A percentile compares a stretch with the other conserved stretches of the same genome.
Conservation (phyloP, 208 protist genomes). For the Naegleria gruberi region DNA sequence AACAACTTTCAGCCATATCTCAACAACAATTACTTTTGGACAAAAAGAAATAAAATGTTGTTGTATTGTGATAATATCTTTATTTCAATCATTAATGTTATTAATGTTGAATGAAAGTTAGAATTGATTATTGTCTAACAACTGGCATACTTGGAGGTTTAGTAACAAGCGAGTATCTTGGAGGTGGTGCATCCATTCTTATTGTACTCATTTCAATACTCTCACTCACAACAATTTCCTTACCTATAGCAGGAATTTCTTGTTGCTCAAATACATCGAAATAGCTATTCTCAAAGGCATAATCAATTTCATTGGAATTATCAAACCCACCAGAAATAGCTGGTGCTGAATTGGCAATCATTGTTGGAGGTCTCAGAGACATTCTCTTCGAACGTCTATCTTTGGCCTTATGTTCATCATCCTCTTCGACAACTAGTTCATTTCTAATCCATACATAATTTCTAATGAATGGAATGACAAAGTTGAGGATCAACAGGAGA, state of each 20-base stretch:
- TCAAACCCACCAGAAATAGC: background rate
- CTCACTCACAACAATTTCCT: no score
- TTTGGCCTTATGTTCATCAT: background rate
- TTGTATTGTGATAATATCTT: no score
- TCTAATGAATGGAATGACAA: background rate
- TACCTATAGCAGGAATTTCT: background rate
- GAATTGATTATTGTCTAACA: no score
- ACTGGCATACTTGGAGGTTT: no score
- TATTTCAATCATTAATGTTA: no score
- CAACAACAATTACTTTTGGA: background rate
- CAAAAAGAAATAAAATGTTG: background rate
- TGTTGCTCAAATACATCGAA: background rate
- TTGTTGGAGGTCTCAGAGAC: background rate
- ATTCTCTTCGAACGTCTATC: background rate
- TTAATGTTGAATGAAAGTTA: no score
- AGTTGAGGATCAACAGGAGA: background rate
- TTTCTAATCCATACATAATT: background rate
- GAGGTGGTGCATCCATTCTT: no score
- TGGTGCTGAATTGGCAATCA: no score
- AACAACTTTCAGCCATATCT: background rate
- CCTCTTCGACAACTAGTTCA: no score
- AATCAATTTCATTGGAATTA: background rate
- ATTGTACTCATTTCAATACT: no score
- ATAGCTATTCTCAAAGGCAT: background rate
- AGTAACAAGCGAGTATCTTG: no score